Base-by-base conservation (phyloP, 345 rosid genomes). In the Camelina sativa region DNA sequence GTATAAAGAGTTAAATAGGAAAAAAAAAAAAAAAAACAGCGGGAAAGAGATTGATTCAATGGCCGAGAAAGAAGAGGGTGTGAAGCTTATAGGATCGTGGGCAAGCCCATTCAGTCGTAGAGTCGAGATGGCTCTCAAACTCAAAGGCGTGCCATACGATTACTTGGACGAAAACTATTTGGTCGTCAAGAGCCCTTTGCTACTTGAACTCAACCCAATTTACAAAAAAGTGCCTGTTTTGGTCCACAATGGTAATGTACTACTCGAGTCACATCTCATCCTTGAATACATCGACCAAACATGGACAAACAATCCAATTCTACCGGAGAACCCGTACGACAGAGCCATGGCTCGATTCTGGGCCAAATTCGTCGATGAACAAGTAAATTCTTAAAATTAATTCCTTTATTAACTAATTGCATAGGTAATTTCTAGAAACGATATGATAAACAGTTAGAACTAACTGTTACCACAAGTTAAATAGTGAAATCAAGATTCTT, bases 201-300 rank as follows among this genome's bases (percentile, higher is more conserved):
- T 84, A 65, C 59, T 84, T 0, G 17, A 82, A 20, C 59, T 62
- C 59, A 78, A 82, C 61, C 84, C 85, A 3, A 16, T 84, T 40
- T 67, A 80, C 38, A 72, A 82, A 66, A 78, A 82, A 50, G 48
- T 82, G 1, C 85, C 85, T 4, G 85, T 84, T 55, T 72, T 84
- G 11, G 69, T 82, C 1, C 87, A 82, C 57, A 78, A 72, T 7
- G 85, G 73, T 22, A 72, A 78, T 40, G 34, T 82, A 3, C 10
- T 82, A 15, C 22, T n/a, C 3, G 87, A 84, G 62, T 84, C 85
- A 5, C 68, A 59, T 1, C 11, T 80, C 2, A 84, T 82, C 38
- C 75, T 84, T 15, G 81, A 84, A 9, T 84, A 84, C 81, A 80
- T 84, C 58, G 85, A 84, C 8, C 79, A 82, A n/a, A 84, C 84